Conservation (phyloP, 306 rosid species). For the Phaseolus lunatus region DNA sequence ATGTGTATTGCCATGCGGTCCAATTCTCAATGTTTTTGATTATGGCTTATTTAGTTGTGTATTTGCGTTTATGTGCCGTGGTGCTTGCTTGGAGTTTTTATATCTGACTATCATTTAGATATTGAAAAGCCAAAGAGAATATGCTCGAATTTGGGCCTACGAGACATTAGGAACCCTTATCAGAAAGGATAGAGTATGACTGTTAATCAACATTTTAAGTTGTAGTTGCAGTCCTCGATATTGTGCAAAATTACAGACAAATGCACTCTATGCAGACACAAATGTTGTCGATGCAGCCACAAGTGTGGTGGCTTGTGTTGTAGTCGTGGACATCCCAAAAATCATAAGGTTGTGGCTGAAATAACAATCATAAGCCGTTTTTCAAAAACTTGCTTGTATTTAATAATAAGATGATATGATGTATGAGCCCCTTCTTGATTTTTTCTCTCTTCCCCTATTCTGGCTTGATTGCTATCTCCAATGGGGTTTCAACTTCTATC, state of each 20-base stretch:
- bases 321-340: background rate
- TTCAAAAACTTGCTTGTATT: background rate
- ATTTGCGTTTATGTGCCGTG: background rate
- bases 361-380: background rate
- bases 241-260: background rate
- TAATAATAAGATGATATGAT: background rate
- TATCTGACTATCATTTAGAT: constrained; percentile 4
- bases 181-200: constrained; percentile 22
- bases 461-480: background rate
- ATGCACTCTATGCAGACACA: background rate
- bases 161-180: constrained; percentile 33
- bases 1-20: background rate
- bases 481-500: constrained; percentile 23
- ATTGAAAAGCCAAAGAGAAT: background rate
- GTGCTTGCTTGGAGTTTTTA: constrained; percentile 12
- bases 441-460: background rate
- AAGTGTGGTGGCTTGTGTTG: background rate
- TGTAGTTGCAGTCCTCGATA: background rate
- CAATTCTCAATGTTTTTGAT: constrained; percentile 19
- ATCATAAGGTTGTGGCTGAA: too few species aligned
- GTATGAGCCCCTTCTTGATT: background rate
- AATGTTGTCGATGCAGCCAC: background rate
- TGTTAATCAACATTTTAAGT: background rate
- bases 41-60: constrained; percentile 8
- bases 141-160: background rate